These are phyloP conservation scores for Tolypocladium cylindrosporum DNA, from an alignment of 2,329 filamentous ascomycete species.

Conservation along the genomic window DNA sequence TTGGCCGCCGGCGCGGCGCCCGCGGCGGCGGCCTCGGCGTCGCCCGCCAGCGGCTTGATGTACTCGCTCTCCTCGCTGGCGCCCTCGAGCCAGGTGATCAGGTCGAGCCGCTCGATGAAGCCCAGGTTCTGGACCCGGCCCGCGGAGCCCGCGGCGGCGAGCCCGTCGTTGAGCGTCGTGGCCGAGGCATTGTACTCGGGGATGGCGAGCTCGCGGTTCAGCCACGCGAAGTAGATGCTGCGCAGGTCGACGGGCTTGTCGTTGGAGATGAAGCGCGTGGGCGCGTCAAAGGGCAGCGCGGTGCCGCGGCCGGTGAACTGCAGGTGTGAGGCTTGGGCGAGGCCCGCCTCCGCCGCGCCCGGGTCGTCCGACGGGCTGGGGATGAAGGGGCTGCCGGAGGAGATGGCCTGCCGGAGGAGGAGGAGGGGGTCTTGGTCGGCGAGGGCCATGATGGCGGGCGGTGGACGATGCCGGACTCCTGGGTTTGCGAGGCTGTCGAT, in stretches of 20 bases:
- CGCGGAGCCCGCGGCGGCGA: constrained; percentile 48
- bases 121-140: constrained; percentile 76
- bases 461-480: not conserved
- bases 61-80: constrained; percentile 86
- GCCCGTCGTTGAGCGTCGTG: constrained; percentile 68
- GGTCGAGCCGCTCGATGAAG: constrained; percentile 83
- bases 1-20: constrained; percentile 26
- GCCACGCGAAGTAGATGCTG: constrained; percentile 93
- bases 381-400: constrained; percentile 56
- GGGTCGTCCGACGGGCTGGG: constrained; percentile 63
- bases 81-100: constrained; percentile 89
- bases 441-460: constrained; percentile 39
- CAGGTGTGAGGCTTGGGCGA: constrained; percentile 70
- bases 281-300: constrained; percentile 57
- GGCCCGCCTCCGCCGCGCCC: constrained; percentile 48
- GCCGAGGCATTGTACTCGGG: constrained; percentile 85
- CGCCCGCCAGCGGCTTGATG: constrained; percentile 72
- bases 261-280: constrained; percentile 81
- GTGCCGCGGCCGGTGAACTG: constrained; percentile 57
- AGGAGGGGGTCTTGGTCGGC: constrained; percentile 66
- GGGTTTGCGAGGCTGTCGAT: not conserved
- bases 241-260: constrained; percentile 72
- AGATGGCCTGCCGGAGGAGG: constrained; percentile 75
- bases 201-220: constrained; percentile 82
- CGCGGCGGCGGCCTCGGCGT: constrained; percentile 34